Evolutionary conservation across 805 yeast species (phyloP), one percentile per base, ranked within the genome.

Genomic region (Candida gorgasii): DNA sequence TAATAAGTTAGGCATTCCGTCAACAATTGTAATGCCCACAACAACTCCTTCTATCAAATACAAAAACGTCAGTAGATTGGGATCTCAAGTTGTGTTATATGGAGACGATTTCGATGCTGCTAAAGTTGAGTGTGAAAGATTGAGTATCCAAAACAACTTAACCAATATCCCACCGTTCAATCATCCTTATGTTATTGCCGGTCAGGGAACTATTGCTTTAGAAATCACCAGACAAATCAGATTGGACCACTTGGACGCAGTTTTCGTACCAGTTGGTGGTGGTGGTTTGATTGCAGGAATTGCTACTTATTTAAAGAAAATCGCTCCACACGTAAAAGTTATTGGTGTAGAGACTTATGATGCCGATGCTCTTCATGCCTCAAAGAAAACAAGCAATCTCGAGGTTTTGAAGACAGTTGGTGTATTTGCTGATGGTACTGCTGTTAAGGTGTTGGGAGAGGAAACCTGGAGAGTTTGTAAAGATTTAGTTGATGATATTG

Each of bases 51-150:
- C 92, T 11, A 95, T 93, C 68, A 93, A 93, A 64, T 93, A 81
- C 63, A 81, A 85, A 57, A 93, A 89, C 55, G 99, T 95, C 18
- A 78, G 92, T 9, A 73, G 99, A 56, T 68, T 95, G 53, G 99
- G 99, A 3, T 84, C 97, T 3, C 88, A 89, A 58, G 98, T 95
- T 31, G 97, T 93, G 0, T 74, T 93, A 8, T 82, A 78, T 57
- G 99, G 99, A 43, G 92, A 89, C 37, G 97, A 89, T 58, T 93
- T 93, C 53, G 99, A 93, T 61, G 75, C 86, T n/a, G 96, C 99
- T 15, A 95, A 93, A 62, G 79, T 75, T 11, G 98, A 93, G 63
- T 93, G 99, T 66, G 73, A 75, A 1, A 71, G 95, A 44, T 67
- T 93, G 41, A 68, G 85, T 19, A 67, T 68, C 22, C 80, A 82